These are phyloP conservation scores for Calonectria montana DNA, from an alignment of 2,329 filamentous ascomycete species.

Conservation along the genomic window DNA sequence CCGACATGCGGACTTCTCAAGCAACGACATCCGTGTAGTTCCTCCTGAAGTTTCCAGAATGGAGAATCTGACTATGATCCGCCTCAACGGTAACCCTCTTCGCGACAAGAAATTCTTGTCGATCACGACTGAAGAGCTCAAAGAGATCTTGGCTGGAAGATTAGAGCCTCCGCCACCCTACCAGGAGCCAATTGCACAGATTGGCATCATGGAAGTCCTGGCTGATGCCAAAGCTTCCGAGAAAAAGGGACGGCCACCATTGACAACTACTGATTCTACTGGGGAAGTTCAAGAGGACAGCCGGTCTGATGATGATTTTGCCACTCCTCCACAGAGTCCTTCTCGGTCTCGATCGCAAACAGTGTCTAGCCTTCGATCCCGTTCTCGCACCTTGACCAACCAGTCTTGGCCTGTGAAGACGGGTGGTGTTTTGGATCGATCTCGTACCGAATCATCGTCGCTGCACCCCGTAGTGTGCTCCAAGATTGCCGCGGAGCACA, in stretches of 20 bases:
- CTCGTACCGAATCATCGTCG: conserved; percentile 71
- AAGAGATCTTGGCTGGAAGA: conserved; percentile 75
- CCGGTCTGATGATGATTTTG: conserved; percentile 65
- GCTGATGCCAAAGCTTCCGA: conserved; percentile 34
- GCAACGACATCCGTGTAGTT: conserved; percentile 83
- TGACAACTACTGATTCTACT: background rate
- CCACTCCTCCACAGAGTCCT: conserved; percentile 66
- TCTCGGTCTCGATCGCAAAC: conserved; percentile 61
- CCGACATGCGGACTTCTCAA: conserved; percentile 83
- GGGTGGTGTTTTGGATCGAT: conserved; percentile 76
- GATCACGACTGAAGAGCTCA: conserved; percentile 84
- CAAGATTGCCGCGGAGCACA: conserved; percentile 64
- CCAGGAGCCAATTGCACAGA: conserved; percentile 44
- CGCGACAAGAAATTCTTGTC: conserved; percentile 87
- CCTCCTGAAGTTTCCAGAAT: conserved; percentile 84
- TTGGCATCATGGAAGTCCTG: conserved; percentile 34
- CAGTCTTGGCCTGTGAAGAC: conserved; percentile 66
- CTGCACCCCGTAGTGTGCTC: conserved; percentile 69
- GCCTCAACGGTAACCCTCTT: conserved; percentile 89
- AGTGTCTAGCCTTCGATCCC: conserved; percentile 55
- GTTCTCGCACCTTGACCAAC: conserved; percentile 58
- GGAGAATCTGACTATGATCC: conserved; percentile 79
- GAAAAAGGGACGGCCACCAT: background rate
- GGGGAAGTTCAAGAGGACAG: conserved; percentile 50
- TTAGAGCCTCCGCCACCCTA: conserved; percentile 67